A percentile compares a stretch with the other conserved stretches of the same genome.
phyloP scores from a whole-genome alignment of 1,284 basidiomycete genomes.

The Cutaneotrichosporon sp. region DNA sequence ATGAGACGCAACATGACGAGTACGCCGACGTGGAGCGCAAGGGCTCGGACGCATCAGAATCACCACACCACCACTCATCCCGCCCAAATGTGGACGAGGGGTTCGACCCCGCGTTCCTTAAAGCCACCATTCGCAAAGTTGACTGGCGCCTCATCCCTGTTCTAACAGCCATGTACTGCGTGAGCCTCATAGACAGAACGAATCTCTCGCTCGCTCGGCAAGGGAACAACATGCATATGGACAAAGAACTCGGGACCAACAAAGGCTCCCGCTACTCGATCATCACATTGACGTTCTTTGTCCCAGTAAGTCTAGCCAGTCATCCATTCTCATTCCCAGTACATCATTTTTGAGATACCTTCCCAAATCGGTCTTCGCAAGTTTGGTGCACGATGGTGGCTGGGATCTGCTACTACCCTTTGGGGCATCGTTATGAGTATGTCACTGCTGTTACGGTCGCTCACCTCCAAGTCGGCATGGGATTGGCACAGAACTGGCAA shows the following conservation, averaged over 20 bases:
- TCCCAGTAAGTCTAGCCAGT: slow-evolving; percentile 30
- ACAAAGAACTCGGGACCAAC: slow-evolving; percentile 26
- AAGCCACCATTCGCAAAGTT: slow-evolving; percentile 22
- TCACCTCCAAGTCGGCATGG: slow-evolving; percentile 37
- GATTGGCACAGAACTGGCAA: slow-evolving; percentile 43
- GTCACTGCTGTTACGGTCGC: neutral
- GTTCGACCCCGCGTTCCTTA: slow-evolving; percentile 14
- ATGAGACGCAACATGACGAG: slow-evolving; percentile 4
- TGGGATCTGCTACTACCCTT: slow-evolving; percentile 34
- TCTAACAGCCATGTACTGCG: slow-evolving; percentile 24
- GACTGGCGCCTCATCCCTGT: slow-evolving; percentile 26
- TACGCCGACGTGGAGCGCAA: neutral
- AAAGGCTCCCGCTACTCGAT: slow-evolving; percentile 50
- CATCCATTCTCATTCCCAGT: slow-evolving; percentile 28
- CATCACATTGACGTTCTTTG: slow-evolving; percentile 47
- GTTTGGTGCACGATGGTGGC: slow-evolving; percentile 25
- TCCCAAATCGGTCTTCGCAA: slow-evolving; percentile 23
- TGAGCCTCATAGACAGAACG: slow-evolving; percentile 26
- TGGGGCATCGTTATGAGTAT: slow-evolving; percentile 52
- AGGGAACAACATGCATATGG: slow-evolving; percentile 30
- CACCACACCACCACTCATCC: neutral
- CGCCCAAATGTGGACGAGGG: slow-evolving; percentile 19
- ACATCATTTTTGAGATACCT: neutral
- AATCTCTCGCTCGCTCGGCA: slow-evolving; percentile 28
- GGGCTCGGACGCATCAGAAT: neutral